Base-by-base conservation (phyloP, 139 green algal genomes). In the Coccomyxa sp. region DNA sequence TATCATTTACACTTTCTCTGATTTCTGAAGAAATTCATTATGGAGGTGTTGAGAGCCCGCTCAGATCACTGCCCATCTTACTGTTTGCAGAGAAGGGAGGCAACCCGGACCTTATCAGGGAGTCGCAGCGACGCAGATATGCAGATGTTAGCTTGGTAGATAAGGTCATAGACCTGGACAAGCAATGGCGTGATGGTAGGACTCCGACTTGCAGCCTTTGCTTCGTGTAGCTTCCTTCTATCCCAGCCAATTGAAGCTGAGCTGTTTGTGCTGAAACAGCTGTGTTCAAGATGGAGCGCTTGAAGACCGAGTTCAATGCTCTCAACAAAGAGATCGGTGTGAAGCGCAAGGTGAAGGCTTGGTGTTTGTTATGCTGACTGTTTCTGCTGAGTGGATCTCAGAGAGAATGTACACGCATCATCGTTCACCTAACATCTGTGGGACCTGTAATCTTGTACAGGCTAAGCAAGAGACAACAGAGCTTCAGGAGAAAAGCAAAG, bases 251-350 rank as follows among this genome's bases (percentile, higher is more conserved):
- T 25, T 71, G 63, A 28, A 71, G 18, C 63, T 71, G 10, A 21
- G 1, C 7, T 28, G 28, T 31, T 27, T 18, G 30, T 28, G 4
- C 1, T 80, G 76, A 89, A n/a, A 85, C 90, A 98, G 95, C 91
- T 10, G 90, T 89, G 21, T 96, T 89, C 82, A 27, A 94, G 58
- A 86, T 97, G 71, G 97, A 99, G 51, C 86, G 90, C 15, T 74
- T 95, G 3, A 96, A 98, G 74, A 96, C 92, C 84, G 92, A 99
- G 32, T 97, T 98, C 88, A 99, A 99, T 88, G 91, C 91, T 0
- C 74, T 97, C 7, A 97, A 95, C 89, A 98, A 98, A 86, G 88
- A 97, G 84, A 97, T 98, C 76, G 95, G 84, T 0, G 82, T 88
- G 79, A 84, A 96, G 30, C 86, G 90, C 15, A 97, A 96, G 92